Evolutionary conservation across 2,329 filamentous ascomycete species (phyloP).

Genomic region (Claviceps maximensis): DNA sequence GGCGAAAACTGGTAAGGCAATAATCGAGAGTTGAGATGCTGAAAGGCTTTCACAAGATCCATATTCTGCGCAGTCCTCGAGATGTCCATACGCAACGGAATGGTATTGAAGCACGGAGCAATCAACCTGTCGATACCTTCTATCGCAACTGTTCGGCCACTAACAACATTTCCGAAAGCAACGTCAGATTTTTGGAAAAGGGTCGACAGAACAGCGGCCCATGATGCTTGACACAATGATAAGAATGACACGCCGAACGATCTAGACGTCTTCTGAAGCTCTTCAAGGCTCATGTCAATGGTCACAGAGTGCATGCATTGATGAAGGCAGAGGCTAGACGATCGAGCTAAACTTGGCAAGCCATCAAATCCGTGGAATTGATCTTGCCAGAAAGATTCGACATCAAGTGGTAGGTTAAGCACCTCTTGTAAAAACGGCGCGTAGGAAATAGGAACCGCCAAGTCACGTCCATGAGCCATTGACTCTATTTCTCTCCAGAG

Average conservation of each 20-base stretch:
- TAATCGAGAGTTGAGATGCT: constrained; percentile 46
- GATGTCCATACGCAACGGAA: constrained; percentile 54
- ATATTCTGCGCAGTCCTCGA: constrained; percentile 33
- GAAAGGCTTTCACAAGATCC: constrained; percentile 46
- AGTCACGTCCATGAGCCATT: constrained; percentile 30
- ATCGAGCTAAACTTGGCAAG: constrained; percentile 14
- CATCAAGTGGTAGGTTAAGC: constrained; percentile 30
- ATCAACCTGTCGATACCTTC: constrained; percentile 57
- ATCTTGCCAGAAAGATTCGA: constrained; percentile 52
- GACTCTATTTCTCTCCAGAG: constrained; percentile 60
- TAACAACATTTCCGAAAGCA: constrained; percentile 80
- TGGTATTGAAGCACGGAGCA: constrained; percentile 87
- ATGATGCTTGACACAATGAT: constrained; percentile 57
- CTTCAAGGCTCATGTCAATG: constrained; percentile 24
- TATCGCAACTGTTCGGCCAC: constrained; percentile 56
- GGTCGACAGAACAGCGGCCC: constrained; percentile 51
- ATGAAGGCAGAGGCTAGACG: constrained; percentile 10
- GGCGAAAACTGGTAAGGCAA: constrained; percentile 63
- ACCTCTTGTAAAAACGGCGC: constrained; percentile 50
- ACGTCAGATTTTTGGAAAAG: constrained; percentile 48
- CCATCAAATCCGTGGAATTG: constrained; percentile 39
- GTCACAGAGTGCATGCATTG: constrained; percentile 17
- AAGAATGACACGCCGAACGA: constrained; percentile 48
- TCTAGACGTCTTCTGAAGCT: constrained; percentile 36
- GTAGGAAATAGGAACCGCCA: constrained; percentile 43